A percentile compares a stretch with the other conserved stretches of the same genome.
Evolutionary conservation across 345 rosid species (phyloP).

Genomic region (Rhizophora mangle): DNA sequence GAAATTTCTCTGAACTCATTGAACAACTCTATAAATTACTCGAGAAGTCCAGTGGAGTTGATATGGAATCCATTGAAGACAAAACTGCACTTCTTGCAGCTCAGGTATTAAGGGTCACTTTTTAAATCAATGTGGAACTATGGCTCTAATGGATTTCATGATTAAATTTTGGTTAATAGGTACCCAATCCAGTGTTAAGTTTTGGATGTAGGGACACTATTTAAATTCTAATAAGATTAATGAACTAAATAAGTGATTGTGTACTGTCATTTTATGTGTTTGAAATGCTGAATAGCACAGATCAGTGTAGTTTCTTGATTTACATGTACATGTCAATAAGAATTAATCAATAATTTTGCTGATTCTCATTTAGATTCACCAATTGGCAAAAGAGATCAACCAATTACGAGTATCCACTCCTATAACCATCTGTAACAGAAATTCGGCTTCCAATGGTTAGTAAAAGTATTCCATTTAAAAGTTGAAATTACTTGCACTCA

Average conservation of each 20-base stretch:
- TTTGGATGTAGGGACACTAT: too few species aligned
- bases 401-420: constrained; percentile 63
- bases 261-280: too few species aligned
- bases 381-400: constrained; percentile 87
- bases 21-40: constrained; percentile 81
- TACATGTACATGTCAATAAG: too few species aligned
- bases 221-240: too few species aligned
- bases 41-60: constrained; percentile 59
- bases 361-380: constrained; percentile 50
- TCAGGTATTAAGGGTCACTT: constrained; percentile 51
- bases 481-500: too few species aligned
- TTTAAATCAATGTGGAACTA: too few species aligned
- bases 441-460: constrained; percentile 52
- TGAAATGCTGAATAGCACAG: too few species aligned
- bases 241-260: too few species aligned
- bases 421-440: constrained; percentile 70
- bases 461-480: neutral
- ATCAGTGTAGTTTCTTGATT: too few species aligned
- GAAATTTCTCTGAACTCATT: constrained; percentile 68
- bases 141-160: too few species aligned
- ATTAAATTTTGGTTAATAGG: too few species aligned
- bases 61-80: constrained; percentile 51
- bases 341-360: neutral
- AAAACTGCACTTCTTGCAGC: constrained; percentile 64
- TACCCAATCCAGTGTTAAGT: too few species aligned